Conservation (phyloP, 2,329 filamentous ascomycete species). For the Botryotinia calthae region DNA sequence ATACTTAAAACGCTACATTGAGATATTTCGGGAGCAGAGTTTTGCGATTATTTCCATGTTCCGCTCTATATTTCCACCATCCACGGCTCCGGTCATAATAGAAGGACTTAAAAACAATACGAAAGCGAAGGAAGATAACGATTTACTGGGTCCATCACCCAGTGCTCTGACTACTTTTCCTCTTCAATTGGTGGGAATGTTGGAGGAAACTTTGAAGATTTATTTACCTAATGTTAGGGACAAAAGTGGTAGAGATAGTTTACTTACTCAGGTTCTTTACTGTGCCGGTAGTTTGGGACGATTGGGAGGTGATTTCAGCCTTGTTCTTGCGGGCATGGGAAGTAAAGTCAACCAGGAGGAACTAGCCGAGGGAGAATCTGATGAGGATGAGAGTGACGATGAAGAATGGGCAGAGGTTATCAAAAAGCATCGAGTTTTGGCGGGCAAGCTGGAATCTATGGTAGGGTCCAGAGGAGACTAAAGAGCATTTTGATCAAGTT, state of each 20-base stretch:
- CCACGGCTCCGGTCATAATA: slow-evolving; percentile 23
- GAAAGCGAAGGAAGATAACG: slow-evolving; percentile 30
- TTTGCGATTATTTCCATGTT: slow-evolving; percentile 96
- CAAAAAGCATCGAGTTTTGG: slow-evolving; percentile 80
- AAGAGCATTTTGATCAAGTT: not conserved
- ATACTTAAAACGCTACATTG: slow-evolving; percentile 91
- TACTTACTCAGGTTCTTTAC: slow-evolving; percentile 90
- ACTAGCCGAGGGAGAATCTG: slow-evolving; percentile 44
- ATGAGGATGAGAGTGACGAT: slow-evolving; percentile 50
- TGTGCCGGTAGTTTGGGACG: slow-evolving; percentile 88
- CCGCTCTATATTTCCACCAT: slow-evolving; percentile 75
- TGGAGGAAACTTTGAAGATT: slow-evolving; percentile 69
- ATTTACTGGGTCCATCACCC: slow-evolving; percentile 61
- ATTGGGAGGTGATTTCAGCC: slow-evolving; percentile 87
- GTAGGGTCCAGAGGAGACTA: slow-evolving; percentile 45
- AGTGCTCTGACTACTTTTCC: slow-evolving; percentile 81
- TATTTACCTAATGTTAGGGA: slow-evolving; percentile 84
- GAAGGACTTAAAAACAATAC: slow-evolving; percentile 26
- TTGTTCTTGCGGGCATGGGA: slow-evolving; percentile 68
- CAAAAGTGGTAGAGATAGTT: slow-evolving; percentile 75
- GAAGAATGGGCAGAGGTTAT: slow-evolving; percentile 86
- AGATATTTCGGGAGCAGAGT: slow-evolving; percentile 96
- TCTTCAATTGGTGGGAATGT: slow-evolving; percentile 74
- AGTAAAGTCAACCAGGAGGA: slow-evolving; percentile 39
- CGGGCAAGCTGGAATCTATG: slow-evolving; percentile 71